Base-by-base conservation (phyloP, 352 stramenopile species). In the Globisporangium rhizosaccharum region DNA sequence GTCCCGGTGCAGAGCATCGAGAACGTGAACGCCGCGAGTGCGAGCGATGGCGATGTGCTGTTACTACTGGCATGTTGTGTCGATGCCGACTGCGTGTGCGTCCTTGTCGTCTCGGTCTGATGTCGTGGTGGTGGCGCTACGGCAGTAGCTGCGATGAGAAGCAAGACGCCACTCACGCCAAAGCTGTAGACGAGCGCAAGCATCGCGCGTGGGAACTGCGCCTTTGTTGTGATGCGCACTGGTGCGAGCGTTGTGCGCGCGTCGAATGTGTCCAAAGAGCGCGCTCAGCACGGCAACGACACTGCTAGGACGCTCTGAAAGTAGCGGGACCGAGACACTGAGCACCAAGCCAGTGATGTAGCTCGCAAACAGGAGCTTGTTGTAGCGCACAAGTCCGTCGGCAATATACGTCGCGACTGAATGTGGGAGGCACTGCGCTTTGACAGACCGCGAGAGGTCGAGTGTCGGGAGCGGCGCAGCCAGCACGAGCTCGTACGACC, bases 371-470 rank as follows among this genome's bases (percentile, higher is more conserved):
- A 78, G 44, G 4, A 30, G 12, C n/a, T 48, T 54, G 36, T 73
- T 71, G 46, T 64, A 61, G 63, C 17, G n/a, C 59, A 57, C 20
- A 57, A 78, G 65, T 46, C 75, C 46, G 28, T 50, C 25, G 51
- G 54, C 72, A 39, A 66, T 59, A 7, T 20, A 51, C 2, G 56
- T 58, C 44, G 73, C 56, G 3, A 73, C 6, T 26, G 18, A 57
- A 2, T 15, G 10, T 0, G 65, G 62, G n/a, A 78, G 39, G 37
- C 67, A 65, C 26, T 61, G 63, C 20, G 56, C 67, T 47, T 70
- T 69, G 47, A 78, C 61, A 23, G 70, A 75, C 23, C 71, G 72
- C 53, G 64, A 73, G 26, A 78, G 53, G 25, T 78, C 68, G 45
- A 73, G 54, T 12, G 59, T n/a, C 10, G 70, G 70, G 41, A 78